These are phyloP conservation scores for Cucurbita ficifolia DNA, from an alignment of 306 rosid species.

Conservation along the genomic window DNA sequence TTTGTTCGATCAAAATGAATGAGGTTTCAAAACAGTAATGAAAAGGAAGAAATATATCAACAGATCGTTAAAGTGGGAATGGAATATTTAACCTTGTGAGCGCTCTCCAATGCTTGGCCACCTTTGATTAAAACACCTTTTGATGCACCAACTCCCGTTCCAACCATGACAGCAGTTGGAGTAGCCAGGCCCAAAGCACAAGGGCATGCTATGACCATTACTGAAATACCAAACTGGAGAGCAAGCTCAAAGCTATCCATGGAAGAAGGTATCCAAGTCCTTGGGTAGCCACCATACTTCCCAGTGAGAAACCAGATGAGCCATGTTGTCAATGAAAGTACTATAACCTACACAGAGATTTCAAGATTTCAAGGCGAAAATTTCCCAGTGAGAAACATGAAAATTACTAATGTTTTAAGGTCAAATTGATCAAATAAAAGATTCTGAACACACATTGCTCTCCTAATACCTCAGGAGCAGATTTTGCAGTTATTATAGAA, in stretches of 20 bases:
- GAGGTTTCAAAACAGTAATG: neutral
- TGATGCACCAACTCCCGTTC: conserved; percentile 85
- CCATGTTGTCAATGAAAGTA: conserved; percentile 61
- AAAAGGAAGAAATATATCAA: neutral
- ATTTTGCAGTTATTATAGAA: neutral
- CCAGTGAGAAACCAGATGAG: conserved; percentile 65
- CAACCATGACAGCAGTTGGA: conserved; percentile 93
- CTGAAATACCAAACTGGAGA: conserved; percentile 76
- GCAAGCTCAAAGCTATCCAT: conserved; percentile 71
- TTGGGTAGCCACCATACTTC: conserved; percentile 45
- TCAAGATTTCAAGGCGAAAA: no score
- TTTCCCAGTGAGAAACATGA: neutral
- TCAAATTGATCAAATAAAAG: neutral
- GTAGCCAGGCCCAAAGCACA: conserved; percentile 91
- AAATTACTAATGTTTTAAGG: neutral
- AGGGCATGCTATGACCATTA: conserved; percentile 89
- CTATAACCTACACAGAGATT: conserved; percentile 25
- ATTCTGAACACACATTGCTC: neutral
- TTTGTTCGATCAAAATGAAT: no score
- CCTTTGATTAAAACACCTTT: conserved; percentile 89
- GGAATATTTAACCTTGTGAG: conserved; percentile 47
- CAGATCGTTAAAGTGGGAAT: neutral
- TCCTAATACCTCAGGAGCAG: neutral
- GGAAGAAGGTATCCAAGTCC: conserved; percentile 65
- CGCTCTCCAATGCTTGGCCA: conserved; percentile 74